Percentiles rank a stretch among this genome's conserved stretches.
phyloP scores from a whole-genome alignment of 2,329 filamentous ascomycete genomes.

The Penicillium sp. region DNA sequence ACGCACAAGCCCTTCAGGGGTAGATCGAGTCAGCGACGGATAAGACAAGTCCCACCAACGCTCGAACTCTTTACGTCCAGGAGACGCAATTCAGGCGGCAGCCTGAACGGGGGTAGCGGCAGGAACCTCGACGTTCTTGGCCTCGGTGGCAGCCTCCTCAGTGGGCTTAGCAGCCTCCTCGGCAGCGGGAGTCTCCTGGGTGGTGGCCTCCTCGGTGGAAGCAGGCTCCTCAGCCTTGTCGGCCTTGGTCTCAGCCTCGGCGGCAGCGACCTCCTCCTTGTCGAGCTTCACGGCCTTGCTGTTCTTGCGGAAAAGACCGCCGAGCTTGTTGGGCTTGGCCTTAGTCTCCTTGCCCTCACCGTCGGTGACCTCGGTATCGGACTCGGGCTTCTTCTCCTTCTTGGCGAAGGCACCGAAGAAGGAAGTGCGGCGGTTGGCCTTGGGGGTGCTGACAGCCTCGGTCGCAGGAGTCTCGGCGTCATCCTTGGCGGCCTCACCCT shows the following conservation, averaged over 20 bases:
- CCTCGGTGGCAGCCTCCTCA: constrained; percentile 23
- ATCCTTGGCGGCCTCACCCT: constrained; percentile 33
- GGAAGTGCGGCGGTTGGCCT: constrained; percentile 50
- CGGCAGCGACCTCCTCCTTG: constrained; percentile 34
- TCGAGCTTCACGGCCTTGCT: constrained; percentile 46
- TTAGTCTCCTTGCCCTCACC: constrained; percentile 40
- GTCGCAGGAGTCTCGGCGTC: constrained; percentile 26
- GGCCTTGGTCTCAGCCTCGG: constrained; percentile 32
- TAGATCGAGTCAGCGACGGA: constrained; percentile 24
- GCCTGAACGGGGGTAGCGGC: constrained; percentile 38
- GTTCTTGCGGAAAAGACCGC: constrained; percentile 46
- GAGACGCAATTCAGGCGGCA: constrained; percentile 38
- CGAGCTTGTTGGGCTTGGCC: constrained; percentile 42
- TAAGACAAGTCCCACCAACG: constrained; percentile 40
- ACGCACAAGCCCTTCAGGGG: constrained; percentile 18
- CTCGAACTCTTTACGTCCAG: constrained; percentile 38
- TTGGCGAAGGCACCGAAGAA: constrained; percentile 53
- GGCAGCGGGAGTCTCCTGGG: constrained; percentile 20
- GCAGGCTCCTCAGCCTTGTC: constrained; percentile 25
- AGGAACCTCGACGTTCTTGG: constrained; percentile 33
- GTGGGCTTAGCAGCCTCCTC: constrained; percentile 24
- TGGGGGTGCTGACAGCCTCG: constrained; percentile 34
- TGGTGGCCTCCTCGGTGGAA: constrained; percentile 19
- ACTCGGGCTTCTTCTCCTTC: constrained; percentile 49
- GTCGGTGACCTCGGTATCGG: constrained; percentile 46